Base-by-base conservation (phyloP, 75 land plant genomes). In the Cryptomeria japonica region DNA sequence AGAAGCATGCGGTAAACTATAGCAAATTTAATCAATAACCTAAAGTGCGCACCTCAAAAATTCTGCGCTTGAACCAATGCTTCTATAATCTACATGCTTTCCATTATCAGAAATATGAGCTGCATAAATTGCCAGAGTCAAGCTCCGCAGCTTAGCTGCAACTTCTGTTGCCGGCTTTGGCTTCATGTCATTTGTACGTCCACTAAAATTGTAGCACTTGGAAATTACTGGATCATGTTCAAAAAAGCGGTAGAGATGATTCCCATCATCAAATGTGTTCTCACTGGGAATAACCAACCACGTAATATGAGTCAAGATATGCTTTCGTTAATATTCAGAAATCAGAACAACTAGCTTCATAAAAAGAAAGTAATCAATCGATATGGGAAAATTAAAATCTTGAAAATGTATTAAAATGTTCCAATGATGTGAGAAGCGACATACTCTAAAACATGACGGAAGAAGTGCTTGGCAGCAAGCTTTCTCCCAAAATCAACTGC, bases 191-290 rank as follows among this genome's bases (percentile, higher is more conserved):
- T 94, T 88, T 68, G 89, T 94, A 37, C 91, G 89, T 38, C 91
- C 93, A 32, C 87, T 92, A 38, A 95, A 90, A 85, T 95, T 96
- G 86, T 91, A 91, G 55, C 97, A 94, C 61, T 95, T 95, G 39
- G 91, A 32, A 28, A 95, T 87, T 10, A 92, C 36, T 15, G 97
- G 97, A 88, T 96, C 97, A 85, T 96, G 92, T 47, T 96, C 97
- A 86, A 96, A 87, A 79, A 96, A 96, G 32, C 97, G 95, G 58
- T 96, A 96, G 22, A 95, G 46, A 28, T 96, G 92, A 87, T 93
- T 96, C n/a, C 96, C 94, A 90, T 96, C 97, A 87, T 96, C 97
- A 84, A 96, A 96, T 10, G 88, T 32, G 88, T 96, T 93, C 86
- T 96, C 97, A 13, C 97, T 96, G 90, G 51, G 53, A 39, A 82